These are phyloP conservation scores for Cladosporium phlei DNA, from an alignment of 2,329 filamentous ascomycete genomes.

Conservation along the genomic window DNA sequence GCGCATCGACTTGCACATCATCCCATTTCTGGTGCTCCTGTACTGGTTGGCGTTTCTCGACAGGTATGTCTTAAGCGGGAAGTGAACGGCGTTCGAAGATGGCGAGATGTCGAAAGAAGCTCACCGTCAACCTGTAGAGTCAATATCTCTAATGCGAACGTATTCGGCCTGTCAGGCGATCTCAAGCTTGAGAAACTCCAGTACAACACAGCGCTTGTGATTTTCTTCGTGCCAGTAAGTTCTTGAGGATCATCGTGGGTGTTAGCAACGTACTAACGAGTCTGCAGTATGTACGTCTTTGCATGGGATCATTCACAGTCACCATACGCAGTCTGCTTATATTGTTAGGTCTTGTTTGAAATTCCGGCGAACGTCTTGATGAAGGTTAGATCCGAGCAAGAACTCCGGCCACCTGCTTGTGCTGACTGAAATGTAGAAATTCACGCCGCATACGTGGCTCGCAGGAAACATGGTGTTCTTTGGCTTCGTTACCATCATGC, in stretches of 20 bases:
- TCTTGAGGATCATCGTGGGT: neutral
- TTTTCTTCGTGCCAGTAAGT: conserved; percentile 46
- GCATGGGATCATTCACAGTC: conserved; percentile 20
- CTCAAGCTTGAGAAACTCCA: conserved; percentile 41
- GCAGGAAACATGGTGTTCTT: conserved; percentile 76
- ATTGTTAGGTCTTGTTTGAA: conserved; percentile 46
- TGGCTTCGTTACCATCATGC: conserved; percentile 67
- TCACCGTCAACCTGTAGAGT: conserved; percentile 34
- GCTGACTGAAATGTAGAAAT: conserved; percentile 41
- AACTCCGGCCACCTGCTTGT: neutral
- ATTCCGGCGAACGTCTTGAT: conserved; percentile 47
- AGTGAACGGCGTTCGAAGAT: neutral
- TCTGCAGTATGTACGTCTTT: conserved; percentile 8
- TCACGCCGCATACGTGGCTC: conserved; percentile 50
- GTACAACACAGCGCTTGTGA: conserved; percentile 49
- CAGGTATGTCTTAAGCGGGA: conserved; percentile 1
- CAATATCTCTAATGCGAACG: conserved; percentile 52
- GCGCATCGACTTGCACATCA: conserved; percentile 45
- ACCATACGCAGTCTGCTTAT: neutral
- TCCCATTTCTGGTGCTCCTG: conserved; percentile 48
- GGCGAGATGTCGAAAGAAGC: neutral
- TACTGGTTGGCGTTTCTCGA: conserved; percentile 49
- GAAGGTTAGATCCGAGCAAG: conserved; percentile 1
- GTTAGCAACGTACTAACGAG: neutral
- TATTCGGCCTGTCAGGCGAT: conserved; percentile 46